Evolutionary conservation across 352 stramenopile genomes (phyloP).

Genomic region (Pythium aquatile): DNA sequence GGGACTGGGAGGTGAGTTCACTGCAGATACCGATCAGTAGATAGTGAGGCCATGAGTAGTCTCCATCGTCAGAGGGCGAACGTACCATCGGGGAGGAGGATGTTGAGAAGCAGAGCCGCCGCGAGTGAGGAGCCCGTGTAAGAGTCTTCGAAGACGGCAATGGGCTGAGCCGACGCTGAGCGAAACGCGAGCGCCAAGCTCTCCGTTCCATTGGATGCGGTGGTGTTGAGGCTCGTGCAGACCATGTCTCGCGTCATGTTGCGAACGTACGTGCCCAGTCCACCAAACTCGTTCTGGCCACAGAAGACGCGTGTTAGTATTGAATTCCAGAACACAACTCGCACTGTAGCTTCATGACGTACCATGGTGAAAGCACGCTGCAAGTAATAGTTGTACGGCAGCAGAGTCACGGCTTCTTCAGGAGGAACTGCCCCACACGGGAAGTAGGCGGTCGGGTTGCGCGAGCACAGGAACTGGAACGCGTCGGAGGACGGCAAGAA

Average conservation of each 20-base stretch:
- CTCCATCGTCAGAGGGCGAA: not conserved
- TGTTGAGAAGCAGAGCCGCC: conserved; percentile 64
- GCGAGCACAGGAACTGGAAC: conserved; percentile 76
- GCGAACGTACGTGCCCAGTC: conserved; percentile 64
- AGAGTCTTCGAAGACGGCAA: conserved; percentile 49
- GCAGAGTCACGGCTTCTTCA: conserved; percentile 27
- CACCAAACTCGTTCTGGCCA: conserved; percentile 67
- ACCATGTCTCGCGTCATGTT: conserved; percentile 78
- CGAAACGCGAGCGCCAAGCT: conserved; percentile 44
- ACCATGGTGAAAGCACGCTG: conserved; percentile 71
- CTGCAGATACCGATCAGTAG: conserved; percentile 17
- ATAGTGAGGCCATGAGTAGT: not conserved
- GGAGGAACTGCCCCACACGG: conserved; percentile 29
- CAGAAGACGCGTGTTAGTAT: not conserved
- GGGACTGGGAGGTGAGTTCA: conserved; percentile 62
- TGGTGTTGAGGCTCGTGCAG: conserved; percentile 30
- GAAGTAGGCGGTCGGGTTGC: conserved; percentile 63
- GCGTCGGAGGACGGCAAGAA: conserved; percentile 58
- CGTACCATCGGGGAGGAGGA: conserved; percentile 66
- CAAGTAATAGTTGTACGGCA: conserved; percentile 72
- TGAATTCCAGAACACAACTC: not conserved
- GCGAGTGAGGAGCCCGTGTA: conserved; percentile 60
- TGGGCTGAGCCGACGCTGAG: conserved; percentile 34
- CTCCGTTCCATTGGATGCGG: conserved; percentile 13
- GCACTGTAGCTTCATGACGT: conserved; percentile 10